Evolutionary conservation across 202 grass and related monocot genomes (phyloP).

Genomic region (Hordeum pubiflorum): DNA sequence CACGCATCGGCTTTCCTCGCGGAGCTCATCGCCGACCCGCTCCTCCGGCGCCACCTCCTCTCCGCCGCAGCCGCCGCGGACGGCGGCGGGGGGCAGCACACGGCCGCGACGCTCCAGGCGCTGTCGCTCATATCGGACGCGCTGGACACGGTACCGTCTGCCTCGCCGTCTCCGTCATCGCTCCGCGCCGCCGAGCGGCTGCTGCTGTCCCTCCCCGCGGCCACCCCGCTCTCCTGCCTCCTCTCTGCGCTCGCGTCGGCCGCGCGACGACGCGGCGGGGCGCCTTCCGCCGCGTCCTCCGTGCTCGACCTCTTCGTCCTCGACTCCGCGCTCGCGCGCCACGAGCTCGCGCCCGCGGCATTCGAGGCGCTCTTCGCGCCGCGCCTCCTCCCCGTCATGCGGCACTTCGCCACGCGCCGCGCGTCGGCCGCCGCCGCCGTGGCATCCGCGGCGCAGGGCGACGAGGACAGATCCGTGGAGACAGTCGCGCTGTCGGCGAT

Average conservation of each 20-base stretch:
- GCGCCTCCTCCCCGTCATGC: constrained; percentile 47
- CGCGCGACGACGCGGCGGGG: constrained; percentile 7
- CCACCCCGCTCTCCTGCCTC: constrained; percentile 41
- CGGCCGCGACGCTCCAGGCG: constrained; percentile 31
- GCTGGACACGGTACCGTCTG: constrained; percentile 32
- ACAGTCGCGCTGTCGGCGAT: constrained; percentile 23
- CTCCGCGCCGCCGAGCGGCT: constrained; percentile 52
- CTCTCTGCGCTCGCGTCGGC: constrained; percentile 40
- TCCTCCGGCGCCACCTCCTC: constrained; percentile 44
- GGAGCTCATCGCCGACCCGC: constrained; percentile 41
- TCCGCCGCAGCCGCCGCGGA: constrained; percentile 26
- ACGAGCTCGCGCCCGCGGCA: constrained; percentile 40
- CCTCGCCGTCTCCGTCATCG: constrained; percentile 30
- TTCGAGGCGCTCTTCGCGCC: constrained; percentile 67
- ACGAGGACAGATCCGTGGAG: constrained; percentile 34
- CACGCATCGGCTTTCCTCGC: constrained; percentile 49
- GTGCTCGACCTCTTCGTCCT: constrained; percentile 59
- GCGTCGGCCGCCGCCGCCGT: constrained; percentile 18
- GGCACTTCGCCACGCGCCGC: constrained; percentile 55
- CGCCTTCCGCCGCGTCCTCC: constrained; percentile 2
- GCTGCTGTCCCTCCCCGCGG: constrained; percentile 27
- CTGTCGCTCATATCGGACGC: constrained; percentile 46
- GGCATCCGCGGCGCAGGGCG: background rate
- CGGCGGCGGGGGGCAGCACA: constrained; percentile 5
- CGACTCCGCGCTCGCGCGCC: constrained; percentile 47